phyloP scores from a whole-genome alignment of 805 yeast species.

The Zygotorulaspora chibaensis region DNA sequence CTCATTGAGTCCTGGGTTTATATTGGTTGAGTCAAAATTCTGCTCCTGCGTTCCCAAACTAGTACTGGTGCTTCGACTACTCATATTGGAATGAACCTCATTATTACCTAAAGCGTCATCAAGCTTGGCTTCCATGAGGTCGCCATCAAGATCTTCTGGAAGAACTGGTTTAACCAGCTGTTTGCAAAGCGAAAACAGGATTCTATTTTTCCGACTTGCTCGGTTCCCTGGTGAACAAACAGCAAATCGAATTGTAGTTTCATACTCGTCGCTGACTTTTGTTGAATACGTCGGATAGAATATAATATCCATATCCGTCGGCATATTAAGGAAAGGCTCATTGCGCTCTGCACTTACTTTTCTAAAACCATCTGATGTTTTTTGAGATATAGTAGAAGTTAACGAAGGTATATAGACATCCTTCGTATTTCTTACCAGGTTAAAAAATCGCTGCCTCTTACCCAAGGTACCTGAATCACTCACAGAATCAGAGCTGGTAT shows the following conservation, averaged over 20 bases:
- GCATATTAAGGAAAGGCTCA: slow-evolving; percentile 36
- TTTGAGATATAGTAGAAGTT: slow-evolving; percentile 44
- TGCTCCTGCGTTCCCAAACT: neutral
- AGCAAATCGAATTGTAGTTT: slow-evolving; percentile 69
- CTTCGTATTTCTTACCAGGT: slow-evolving; percentile 51
- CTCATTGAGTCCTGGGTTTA: slow-evolving; percentile 33
- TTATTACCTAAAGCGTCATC: slow-evolving; percentile 5
- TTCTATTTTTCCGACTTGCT: slow-evolving; percentile 63
- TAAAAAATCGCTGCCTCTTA: slow-evolving; percentile 45
- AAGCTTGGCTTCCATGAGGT: slow-evolving; percentile 4
- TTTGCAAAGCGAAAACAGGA: slow-evolving; percentile 63
- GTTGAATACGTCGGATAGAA: slow-evolving; percentile 57
- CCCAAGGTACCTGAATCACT: slow-evolving; percentile 10
- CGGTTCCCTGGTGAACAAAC: slow-evolving; percentile 58
- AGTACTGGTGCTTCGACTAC: slow-evolving; percentile 5
- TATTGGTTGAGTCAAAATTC: neutral
- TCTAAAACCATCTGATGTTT: slow-evolving; percentile 43
- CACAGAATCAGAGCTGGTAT: neutral
- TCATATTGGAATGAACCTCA: slow-evolving; percentile 14
- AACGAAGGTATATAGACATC: slow-evolving; percentile 54
- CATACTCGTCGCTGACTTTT: slow-evolving; percentile 35
- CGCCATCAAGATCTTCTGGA: slow-evolving; percentile 6
- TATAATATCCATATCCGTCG: slow-evolving; percentile 56
- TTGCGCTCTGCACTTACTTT: slow-evolving; percentile 8
- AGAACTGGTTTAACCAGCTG: slow-evolving; percentile 38